Percentiles rank a stretch among this genome's conserved stretches.
These are phyloP conservation scores for Alternaria sp. DNA, from an alignment of 2,329 filamentous ascomycete genomes.

Conservation along the genomic window DNA sequence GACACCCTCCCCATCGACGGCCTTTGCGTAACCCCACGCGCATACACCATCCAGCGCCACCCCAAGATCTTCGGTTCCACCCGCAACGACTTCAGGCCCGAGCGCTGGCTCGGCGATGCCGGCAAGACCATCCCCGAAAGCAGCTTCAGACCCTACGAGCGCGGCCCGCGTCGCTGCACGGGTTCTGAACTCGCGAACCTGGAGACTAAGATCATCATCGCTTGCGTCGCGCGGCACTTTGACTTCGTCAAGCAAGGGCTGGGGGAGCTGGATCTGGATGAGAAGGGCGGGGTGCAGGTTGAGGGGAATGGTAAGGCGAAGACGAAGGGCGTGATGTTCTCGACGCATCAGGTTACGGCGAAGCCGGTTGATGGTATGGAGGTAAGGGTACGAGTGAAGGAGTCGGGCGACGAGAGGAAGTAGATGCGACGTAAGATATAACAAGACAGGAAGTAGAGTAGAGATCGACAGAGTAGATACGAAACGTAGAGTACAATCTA, in stretches of 20 bases:
- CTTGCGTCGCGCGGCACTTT: slow-evolving; percentile 55
- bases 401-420: neutral
- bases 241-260: slow-evolving; percentile 48
- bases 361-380: slow-evolving; percentile 24
- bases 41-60: slow-evolving; percentile 25
- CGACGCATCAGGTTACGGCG: slow-evolving; percentile 16
- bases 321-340: slow-evolving; percentile 14
- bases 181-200: slow-evolving; percentile 61
- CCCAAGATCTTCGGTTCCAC: slow-evolving; percentile 19
- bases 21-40: slow-evolving; percentile 13
- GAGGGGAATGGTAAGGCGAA: slow-evolving; percentile 5
- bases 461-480: neutral
- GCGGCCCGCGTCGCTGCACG: slow-evolving; percentile 61
- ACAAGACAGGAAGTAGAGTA: neutral
- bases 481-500: neutral
- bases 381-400: slow-evolving; percentile 8
- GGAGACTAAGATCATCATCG: slow-evolving; percentile 58
- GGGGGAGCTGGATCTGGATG: slow-evolving; percentile 22
- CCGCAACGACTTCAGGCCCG: slow-evolving; percentile 30
- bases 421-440: neutral
- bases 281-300: slow-evolving; percentile 2
- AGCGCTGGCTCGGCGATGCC: slow-evolving; percentile 21
- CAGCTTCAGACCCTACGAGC: slow-evolving; percentile 60
- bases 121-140: slow-evolving; percentile 45
- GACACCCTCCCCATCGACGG: slow-evolving; percentile 15